Evolutionary conservation across 768 basidiomycete species (phyloP).

Genomic region (Ramaria rubella): DNA sequence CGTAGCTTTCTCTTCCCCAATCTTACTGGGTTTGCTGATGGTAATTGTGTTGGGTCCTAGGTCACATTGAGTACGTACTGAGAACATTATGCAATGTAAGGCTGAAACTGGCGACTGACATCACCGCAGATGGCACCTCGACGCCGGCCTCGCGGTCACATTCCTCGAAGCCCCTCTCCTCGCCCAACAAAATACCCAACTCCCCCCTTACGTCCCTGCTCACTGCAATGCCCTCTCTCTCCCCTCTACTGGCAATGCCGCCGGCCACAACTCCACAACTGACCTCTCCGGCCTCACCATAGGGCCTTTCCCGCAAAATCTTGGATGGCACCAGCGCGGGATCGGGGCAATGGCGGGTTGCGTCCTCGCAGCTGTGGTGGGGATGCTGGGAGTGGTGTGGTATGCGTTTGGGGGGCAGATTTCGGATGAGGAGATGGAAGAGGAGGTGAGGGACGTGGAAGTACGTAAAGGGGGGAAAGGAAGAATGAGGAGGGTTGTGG

Average conservation of each 20-base stretch:
- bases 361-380: slow-evolving; percentile 75
- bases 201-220: slow-evolving; percentile 55
- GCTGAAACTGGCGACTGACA: neutral
- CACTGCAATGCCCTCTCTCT: slow-evolving; percentile 63
- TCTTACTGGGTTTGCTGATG: neutral
- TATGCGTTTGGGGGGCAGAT: slow-evolving; percentile 71
- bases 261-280: slow-evolving; percentile 62
- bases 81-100: neutral
- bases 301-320: slow-evolving; percentile 67
- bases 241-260: slow-evolving; percentile 77
- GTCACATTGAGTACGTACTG: slow-evolving; percentile 14
- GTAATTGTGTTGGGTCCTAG: neutral
- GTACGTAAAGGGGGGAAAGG: slow-evolving; percentile 27
- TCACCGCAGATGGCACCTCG: slow-evolving; percentile 77
- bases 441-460: too few relatives aligned
- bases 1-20: slow-evolving; percentile 20
- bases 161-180: slow-evolving; percentile 76
- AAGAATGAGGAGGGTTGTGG: neutral
- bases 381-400: slow-evolving; percentile 80
- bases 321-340: slow-evolving; percentile 69
- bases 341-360: slow-evolving; percentile 73
- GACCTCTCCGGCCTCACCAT: slow-evolving; percentile 59
- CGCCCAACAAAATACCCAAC: slow-evolving; percentile 47
- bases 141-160: slow-evolving; percentile 77
- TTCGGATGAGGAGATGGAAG: slow-evolving; percentile 76